phyloP scores from a whole-genome alignment of 2,329 filamentous ascomycete genomes.

The Talaromyces sp. region DNA sequence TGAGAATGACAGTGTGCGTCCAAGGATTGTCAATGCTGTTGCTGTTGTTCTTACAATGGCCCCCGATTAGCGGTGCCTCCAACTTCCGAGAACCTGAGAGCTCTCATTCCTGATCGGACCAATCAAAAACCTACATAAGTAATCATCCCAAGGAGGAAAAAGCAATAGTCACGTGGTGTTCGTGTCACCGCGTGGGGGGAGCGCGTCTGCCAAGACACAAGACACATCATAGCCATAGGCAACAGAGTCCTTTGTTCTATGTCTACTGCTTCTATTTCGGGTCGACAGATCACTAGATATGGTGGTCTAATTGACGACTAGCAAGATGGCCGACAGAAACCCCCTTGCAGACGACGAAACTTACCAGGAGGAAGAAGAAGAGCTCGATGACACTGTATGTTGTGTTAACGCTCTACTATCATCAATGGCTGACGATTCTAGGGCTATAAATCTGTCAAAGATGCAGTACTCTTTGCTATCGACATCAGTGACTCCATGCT shows the following conservation, averaged over 20 bases:
- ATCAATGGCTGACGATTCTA: constrained; percentile 32
- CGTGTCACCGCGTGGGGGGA: constrained; percentile 30
- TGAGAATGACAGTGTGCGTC: not conserved
- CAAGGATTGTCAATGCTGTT: not conserved
- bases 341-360: constrained; percentile 38
- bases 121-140: constrained; percentile 29
- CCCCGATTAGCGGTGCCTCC: not conserved
- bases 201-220: constrained; percentile 16
- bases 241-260: constrained; percentile 12
- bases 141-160: constrained; percentile 25
- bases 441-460: constrained; percentile 89
- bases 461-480: constrained; percentile 97
- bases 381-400: constrained; percentile 44
- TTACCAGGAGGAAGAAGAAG: constrained; percentile 47
- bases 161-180: constrained; percentile 31
- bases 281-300: not conserved
- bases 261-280: not conserved
- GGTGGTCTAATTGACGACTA: not conserved
- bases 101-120: constrained; percentile 20
- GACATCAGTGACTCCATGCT: constrained; percentile 90
- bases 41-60: not conserved
- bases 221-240: constrained; percentile 20
- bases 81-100: constrained; percentile 1
- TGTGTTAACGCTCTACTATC: constrained; percentile 11
- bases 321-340: constrained; percentile 37